A percentile compares a stretch with the other conserved stretches of the same genome.
These are phyloP conservation scores for Pseudogymnoascus sp. DNA, from an alignment of 2,329 filamentous ascomycete species.

Conservation along the genomic window DNA sequence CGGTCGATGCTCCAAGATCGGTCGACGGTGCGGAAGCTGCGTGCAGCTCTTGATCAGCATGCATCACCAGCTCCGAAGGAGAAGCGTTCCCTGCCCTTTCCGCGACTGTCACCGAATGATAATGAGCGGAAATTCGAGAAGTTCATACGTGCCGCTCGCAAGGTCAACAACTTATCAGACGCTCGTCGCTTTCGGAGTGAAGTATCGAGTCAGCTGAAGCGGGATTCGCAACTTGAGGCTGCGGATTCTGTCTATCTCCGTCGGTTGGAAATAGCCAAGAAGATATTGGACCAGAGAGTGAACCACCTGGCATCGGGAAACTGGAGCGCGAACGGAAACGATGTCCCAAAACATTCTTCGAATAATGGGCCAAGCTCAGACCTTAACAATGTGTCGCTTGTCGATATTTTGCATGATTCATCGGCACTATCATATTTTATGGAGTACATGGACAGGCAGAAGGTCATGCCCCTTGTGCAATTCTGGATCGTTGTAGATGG, in stretches of 20 bases:
- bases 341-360: background rate
- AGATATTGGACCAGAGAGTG: conserved; percentile 82
- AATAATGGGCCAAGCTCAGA: conserved; percentile 36
- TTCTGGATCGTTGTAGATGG: conserved; percentile 99
- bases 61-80: conserved; percentile 69
- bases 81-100: conserved; percentile 60
- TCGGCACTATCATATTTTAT: conserved; percentile 96
- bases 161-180: conserved; percentile 85
- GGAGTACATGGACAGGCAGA: conserved; percentile 96
- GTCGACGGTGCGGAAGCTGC: conserved; percentile 85
- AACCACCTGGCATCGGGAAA: conserved; percentile 66
- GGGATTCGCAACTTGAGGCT: conserved; percentile 67
- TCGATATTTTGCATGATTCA: conserved; percentile 81
- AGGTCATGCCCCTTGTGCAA: conserved; percentile 80
- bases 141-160: conserved; percentile 82
- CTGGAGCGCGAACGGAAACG: conserved; percentile 29
- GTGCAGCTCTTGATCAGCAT: conserved; percentile 89
- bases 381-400: conserved; percentile 66
- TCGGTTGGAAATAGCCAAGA: conserved; percentile 83
- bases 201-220: conserved; percentile 83
- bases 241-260: conserved; percentile 83
- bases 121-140: conserved; percentile 90
- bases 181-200: conserved; percentile 87
- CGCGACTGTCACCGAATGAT: conserved; percentile 71
- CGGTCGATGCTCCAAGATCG: conserved; percentile 86